Percentiles rank a stretch among this genome's conserved stretches.
Conservation (phyloP, 768 basidiomycete species). For the Neoboletus magnificus region DNA sequence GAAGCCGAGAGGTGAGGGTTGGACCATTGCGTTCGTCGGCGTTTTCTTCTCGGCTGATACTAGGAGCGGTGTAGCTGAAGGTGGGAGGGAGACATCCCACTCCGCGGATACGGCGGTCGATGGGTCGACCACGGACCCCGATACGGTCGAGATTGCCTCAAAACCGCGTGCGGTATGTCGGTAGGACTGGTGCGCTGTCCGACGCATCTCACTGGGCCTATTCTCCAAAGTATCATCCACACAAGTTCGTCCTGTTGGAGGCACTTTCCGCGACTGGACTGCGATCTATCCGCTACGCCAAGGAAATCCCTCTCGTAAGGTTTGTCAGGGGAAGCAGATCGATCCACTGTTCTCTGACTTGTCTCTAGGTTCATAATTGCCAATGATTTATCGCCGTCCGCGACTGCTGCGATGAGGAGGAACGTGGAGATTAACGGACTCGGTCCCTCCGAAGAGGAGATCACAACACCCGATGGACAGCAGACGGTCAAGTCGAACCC, state of each 20-base stretch:
- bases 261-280: constrained; percentile 95
- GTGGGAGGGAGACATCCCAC: background rate
- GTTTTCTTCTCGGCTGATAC: constrained; percentile 1
- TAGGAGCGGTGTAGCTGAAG: background rate
- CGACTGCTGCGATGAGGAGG: constrained; percentile 78
- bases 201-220: background rate
- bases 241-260: constrained; percentile 80
- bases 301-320: constrained; percentile 92
- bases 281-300: constrained; percentile 94
- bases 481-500: constrained; percentile 13
- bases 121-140: background rate
- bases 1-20: constrained; percentile 43
- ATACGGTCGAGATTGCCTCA: background rate
- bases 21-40: background rate
- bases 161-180: constrained; percentile 26
- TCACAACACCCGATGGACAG: constrained; percentile 8
- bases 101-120: background rate
- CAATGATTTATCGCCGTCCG: constrained; percentile 85
- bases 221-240: constrained; percentile 45
- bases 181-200: background rate
- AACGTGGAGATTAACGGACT: constrained; percentile 85
- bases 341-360: constrained; percentile 6
- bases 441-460: constrained; percentile 32
- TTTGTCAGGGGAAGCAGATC: constrained; percentile 34
- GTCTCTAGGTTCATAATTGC: constrained; percentile 87